Percentiles rank a stretch among this genome's conserved stretches.
These are phyloP conservation scores for Avena eriantha DNA, from an alignment of 176 grass and related monocot species.

Conservation along the genomic window DNA sequence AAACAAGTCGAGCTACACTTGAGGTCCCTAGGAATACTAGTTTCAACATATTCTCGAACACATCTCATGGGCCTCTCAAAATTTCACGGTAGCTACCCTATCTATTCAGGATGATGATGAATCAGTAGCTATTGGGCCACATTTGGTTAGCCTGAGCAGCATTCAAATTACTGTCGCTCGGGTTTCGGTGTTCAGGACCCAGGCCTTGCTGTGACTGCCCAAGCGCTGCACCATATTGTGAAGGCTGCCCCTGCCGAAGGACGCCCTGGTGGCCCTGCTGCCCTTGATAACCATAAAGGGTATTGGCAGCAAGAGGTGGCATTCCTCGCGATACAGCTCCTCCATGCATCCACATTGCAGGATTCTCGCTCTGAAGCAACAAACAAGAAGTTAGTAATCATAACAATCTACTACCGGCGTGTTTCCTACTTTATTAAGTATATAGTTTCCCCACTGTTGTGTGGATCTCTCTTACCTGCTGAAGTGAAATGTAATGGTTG, in stretches of 20 bases:
- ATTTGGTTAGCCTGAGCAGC: slow-evolving; percentile 64
- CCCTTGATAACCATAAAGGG: slow-evolving; percentile 68
- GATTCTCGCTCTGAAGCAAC: slow-evolving; percentile 56
- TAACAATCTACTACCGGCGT: neutral
- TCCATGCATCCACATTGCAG: slow-evolving; percentile 80
- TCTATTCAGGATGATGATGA: slow-evolving; percentile 17
- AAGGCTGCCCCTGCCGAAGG: slow-evolving; percentile 58
- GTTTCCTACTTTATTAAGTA: neutral
- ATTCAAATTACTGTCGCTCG: slow-evolving; percentile 57
- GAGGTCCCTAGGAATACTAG: slow-evolving; percentile 49
- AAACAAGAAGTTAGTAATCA: slow-evolving; percentile 3
- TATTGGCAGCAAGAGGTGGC: slow-evolving; percentile 64
- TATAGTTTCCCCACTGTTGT: neutral
- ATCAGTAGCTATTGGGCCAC: slow-evolving; percentile 73
- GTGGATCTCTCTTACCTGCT: slow-evolving; percentile 55
- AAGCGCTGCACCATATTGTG: slow-evolving; percentile 46
- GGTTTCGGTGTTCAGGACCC: slow-evolving; percentile 61
- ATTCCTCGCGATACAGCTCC: slow-evolving; percentile 67
- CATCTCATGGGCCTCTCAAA: slow-evolving; percentile 50
- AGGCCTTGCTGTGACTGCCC: slow-evolving; percentile 63
- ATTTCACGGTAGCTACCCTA: slow-evolving; percentile 44
- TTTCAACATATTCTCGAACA: slow-evolving; percentile 30
- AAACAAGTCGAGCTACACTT: slow-evolving; percentile 57
- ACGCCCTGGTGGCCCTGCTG: slow-evolving; percentile 59
- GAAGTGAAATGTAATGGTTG: slow-evolving; percentile 64